Conservation (phyloP, 225 moss, liverwort and hornwort genomes). For the Pseudisothecium myosuroides region DNA sequence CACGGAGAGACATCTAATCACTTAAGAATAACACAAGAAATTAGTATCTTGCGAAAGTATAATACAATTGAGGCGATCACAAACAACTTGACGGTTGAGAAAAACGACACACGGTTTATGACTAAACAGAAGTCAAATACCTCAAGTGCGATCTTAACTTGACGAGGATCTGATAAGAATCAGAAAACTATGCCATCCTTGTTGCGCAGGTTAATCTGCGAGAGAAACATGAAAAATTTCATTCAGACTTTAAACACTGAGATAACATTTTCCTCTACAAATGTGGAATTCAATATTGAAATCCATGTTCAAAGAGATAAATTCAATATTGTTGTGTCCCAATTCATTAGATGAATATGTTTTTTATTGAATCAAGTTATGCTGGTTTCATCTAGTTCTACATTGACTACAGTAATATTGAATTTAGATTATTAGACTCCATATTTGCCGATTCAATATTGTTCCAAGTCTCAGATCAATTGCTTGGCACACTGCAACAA, state of each 20-base stretch:
- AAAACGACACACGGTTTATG: neutral
- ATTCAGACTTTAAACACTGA: neutral
- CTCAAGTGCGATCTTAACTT: slow-evolving; percentile 61
- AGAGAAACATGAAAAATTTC: neutral
- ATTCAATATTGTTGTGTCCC: neutral
- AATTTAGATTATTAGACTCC: neutral
- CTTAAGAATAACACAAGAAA: neutral
- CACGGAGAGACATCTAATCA: neutral
- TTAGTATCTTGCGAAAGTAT: neutral
- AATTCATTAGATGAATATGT: neutral
- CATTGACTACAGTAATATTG: neutral
- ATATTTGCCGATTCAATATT: neutral
- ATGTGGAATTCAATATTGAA: neutral
- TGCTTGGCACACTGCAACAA: neutral
- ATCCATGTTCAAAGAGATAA: neutral
- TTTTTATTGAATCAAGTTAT: neutral
- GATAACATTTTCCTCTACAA: neutral
- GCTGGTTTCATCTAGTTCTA: neutral
- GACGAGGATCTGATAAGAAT: slow-evolving; percentile 34
- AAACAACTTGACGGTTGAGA: neutral
- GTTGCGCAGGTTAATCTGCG: neutral
- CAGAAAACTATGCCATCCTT: neutral
- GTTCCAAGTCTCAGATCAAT: neutral
- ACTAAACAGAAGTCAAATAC: neutral
- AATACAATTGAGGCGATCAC: neutral